Evolutionary conservation across 495 filamentous ascomycete genomes (phyloP), one percentile per base, ranked within the genome.

Genomic region (Penicillium turbatum): DNA sequence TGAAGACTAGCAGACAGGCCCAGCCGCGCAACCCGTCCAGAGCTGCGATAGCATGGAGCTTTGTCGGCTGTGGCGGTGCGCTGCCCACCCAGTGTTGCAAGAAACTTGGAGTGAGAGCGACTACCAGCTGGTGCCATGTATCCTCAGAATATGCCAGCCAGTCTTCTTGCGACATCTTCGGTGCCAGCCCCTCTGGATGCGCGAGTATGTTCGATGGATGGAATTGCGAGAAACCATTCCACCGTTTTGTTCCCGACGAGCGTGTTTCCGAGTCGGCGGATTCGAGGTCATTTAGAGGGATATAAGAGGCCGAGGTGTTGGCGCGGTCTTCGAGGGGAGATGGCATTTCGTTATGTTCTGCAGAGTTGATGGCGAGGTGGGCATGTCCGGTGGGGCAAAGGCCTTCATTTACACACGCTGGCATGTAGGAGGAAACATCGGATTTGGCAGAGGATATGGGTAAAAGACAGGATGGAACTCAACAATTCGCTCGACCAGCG

Each of bases 1-100:
- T 75, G 65, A 81, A 80, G 46, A 81, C 78, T 32, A 78, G 67
- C 13, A 81, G 61, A 54, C 74, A 74, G 24, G 78, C 78, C 71
- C 72, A 73, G 51, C 78, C 78, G 48, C 78, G 72, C 49, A 81
- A 43, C 3, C 78, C 78, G 49, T 81, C 78, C 8, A 81, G 66
- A 24, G 71, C 73, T 10, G 73, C 75, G 48, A 76, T 78, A 35
- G 68, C 72, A 57, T 77, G 72, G 7, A 72, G 62, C 45, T 68
- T 70, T 8, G 63, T 38, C 8, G 66, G 61, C 27, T 65, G 50
- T 0, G 65, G 55, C 6, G 69, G 61, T 19, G 66, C 48, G 13
- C 66, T 68, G 3, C 74, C 74, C 1, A 77, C 64, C 44, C 56
- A 67, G 16, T 67, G 67, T 41, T 77, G 72, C 4, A 72, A 46